Percentiles rank a stretch among this genome's conserved stretches.
phyloP scores from a whole-genome alignment of 306 rosid species.

The Arachis stenosperma region DNA sequence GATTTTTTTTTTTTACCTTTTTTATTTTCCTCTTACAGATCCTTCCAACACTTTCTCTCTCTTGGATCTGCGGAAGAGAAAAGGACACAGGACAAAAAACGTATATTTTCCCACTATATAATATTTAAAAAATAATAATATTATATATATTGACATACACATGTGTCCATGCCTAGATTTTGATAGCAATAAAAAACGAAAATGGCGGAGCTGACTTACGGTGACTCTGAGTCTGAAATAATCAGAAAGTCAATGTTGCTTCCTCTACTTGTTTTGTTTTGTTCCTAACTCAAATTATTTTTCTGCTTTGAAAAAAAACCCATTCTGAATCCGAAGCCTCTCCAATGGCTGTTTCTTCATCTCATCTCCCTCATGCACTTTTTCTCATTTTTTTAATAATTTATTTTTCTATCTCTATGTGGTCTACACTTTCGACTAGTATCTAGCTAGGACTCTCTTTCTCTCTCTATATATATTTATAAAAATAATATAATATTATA shows the following conservation, averaged over 20 bases:
- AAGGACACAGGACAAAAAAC: conserved; percentile 43
- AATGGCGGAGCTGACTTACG: conserved; percentile 49
- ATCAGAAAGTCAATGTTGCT: conserved; percentile 52
- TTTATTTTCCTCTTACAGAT: conserved; percentile 37
- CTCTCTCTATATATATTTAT: background rate
- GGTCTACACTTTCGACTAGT: background rate
- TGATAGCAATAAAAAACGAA: background rate
- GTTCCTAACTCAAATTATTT: background rate
- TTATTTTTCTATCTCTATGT: background rate
- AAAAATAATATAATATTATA: no score
- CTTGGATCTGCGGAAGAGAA: conserved; percentile 61
- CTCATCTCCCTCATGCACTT: conserved; percentile 21
- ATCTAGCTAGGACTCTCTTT: background rate
- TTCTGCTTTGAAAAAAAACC: conserved; percentile 15
- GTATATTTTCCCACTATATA: background rate
- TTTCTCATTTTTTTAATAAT: background rate
- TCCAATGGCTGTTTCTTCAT: conserved; percentile 25
- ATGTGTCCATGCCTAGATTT: background rate
- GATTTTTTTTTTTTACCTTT: conserved; percentile 4
- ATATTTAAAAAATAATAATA: background rate
- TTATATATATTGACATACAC: background rate
- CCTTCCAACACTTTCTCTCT: conserved; percentile 36
- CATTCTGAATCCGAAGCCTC: background rate
- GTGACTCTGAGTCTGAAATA: conserved; percentile 40
- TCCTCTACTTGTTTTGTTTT: background rate